Base-by-base conservation (phyloP, 164 flowering plant species). In the Tinospora cordifolia region DNA sequence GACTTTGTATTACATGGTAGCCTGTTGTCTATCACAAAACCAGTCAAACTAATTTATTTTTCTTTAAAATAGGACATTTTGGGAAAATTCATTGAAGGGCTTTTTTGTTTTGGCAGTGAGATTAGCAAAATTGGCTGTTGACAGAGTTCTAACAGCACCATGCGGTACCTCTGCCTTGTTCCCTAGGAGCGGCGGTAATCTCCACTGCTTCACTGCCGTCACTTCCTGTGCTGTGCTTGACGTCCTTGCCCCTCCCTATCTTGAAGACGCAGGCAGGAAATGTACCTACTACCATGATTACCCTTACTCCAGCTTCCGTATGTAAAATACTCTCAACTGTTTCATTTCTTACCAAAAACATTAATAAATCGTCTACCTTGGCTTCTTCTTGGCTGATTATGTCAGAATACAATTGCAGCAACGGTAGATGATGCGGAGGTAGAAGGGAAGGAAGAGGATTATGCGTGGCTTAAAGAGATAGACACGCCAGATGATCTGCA, bases 161-260 rank as follows among this genome's bases (percentile, higher is more conserved):
- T 83, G 87, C 70, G 81, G 69, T 26, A 84, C 92, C 63, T 83
- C 97, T 1, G 79, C 87, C 44, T 76, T 94, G 79, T 89, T 83
- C 74, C 97, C 97, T 12, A 88, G 78, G 66, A 79, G 69, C 71
- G 97, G 92, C 12, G 99, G 97, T 13, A 94, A 94, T 80, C 60
- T 94, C 36, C 99, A 94, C 71, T 92, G 93, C 80, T 91, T 94
- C 79, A 94, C 97, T 21, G 93, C 97, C 21, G 65, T 94, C 72
- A 81, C 97, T 38, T 90, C 97, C 46, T 94, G 99, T 78, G 99
- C 97, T 6, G 88, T 92, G 72, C 89, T 94, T 24, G 99, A 94
- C 78, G 69, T 94, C 66, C 90, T 94, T 26, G 78, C 97, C 12
- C 99, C 99, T 75, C 93, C 99, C 57, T 94, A 94, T 71, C 72